These are phyloP conservation scores for Colletotrichum chlorophyti DNA, from an alignment of 2,329 filamentous ascomycete genomes.

Conservation along the genomic window DNA sequence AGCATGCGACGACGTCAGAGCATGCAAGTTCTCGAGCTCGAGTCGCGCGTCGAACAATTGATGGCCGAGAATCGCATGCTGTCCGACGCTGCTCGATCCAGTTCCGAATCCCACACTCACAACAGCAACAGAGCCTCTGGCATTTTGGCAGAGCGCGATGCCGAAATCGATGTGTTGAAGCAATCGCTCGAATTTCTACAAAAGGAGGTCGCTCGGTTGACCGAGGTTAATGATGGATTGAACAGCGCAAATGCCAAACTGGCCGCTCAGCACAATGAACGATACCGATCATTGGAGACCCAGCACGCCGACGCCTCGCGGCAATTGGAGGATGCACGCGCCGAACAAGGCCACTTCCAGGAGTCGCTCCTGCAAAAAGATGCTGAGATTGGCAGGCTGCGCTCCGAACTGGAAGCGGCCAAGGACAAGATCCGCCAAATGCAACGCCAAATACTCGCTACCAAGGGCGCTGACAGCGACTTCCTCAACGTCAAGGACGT, in stretches of 20 bases:
- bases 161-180: conserved; percentile 83
- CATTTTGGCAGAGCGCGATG: conserved; percentile 80
- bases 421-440: conserved; percentile 64
- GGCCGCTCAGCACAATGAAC: conserved; percentile 75
- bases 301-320: conserved; percentile 70
- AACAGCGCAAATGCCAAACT: conserved; percentile 79
- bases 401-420: conserved; percentile 78
- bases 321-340: conserved; percentile 73
- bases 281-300: conserved; percentile 70
- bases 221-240: conserved; percentile 82
- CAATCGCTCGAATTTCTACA: conserved; percentile 81
- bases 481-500: conserved; percentile 86
- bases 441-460: conserved; percentile 60
- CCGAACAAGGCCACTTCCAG: conserved; percentile 68
- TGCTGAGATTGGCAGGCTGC: conserved; percentile 79
- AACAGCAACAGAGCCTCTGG: conserved; percentile 71
- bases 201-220: conserved; percentile 80
- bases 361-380: conserved; percentile 82
- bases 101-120: conserved; percentile 69
- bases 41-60: conserved; percentile 83
- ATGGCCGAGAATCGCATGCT: conserved; percentile 84
- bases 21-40: conserved; percentile 95
- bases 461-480: conserved; percentile 68
- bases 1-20: conserved; percentile 97
- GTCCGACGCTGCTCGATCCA: conserved; percentile 59